Evolutionary conservation across 2,329 filamentous ascomycete species (phyloP), one percentile per base, ranked within the genome.

Genomic region (Aspergillus fumigatiaffinis): DNA sequence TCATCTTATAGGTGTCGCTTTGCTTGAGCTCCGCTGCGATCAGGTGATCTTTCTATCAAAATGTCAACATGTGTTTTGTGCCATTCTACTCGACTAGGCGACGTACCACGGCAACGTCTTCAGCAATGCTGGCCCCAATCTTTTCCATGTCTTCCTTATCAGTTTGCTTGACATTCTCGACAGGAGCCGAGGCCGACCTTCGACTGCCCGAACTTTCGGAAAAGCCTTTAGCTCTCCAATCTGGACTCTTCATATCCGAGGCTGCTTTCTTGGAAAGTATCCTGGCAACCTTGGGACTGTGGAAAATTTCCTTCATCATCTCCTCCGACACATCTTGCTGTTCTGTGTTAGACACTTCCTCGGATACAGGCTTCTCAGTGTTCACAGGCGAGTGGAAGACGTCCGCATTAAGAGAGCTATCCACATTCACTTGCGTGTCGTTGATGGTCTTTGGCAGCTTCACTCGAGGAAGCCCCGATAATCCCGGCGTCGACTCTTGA

Each of bases 1-100:
- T 84, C 71, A 99, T 86, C 59, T 88, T 81, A 68, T 95, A 91
- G 0, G 76, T 68, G 32, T 73, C 65, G 48, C 73, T 71, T 56
- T 71, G 67, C 38, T 60, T 62, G 41, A 63, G 59, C 3, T 60
- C 60, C 50, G 54, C 67, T 59, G 57, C 56, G 14, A 62, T 35
- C 54, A 69, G 59, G 0, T 54, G 52, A 3, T 58, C 57, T 44
- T 61, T 55, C 52, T 64, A 55, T 28, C 56, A 10, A 10, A n/a
- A 28, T 28, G 46, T 64, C 44, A 65, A 55, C 46, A 23, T 35
- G 7, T 25, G 20, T 41, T 8, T 17, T 50, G 47, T n/a, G 52
- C 42, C 28, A 46, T 41, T 38, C 17, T 35, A 47, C 52, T 14
- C 10, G 41, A 35, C 21, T 51, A 51, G 20, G n/a, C 25, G 28